Evolutionary conservation across 257 asterid genomes (phyloP).

Genomic region (Fraxinus excelsior): DNA sequence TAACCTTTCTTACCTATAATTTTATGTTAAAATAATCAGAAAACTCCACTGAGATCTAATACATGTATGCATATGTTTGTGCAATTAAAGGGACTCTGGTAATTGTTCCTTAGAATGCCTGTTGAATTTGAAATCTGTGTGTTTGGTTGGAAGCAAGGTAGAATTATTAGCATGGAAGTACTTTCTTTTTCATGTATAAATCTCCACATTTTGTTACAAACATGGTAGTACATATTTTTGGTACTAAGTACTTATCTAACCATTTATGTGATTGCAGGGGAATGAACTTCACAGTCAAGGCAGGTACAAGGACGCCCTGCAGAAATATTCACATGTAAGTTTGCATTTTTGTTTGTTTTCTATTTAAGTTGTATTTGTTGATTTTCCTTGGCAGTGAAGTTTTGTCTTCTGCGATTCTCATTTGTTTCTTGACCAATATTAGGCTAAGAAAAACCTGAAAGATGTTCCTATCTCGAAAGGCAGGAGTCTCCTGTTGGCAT

Average conservation of each 20-base stretch:
- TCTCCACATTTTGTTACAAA: neutral
- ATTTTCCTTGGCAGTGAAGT: neutral
- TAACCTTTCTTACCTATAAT: neutral
- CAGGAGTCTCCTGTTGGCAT: conserved; percentile 61
- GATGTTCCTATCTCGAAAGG: conserved; percentile 65
- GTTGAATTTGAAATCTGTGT: neutral
- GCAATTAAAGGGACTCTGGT: neutral
- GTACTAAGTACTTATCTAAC: conserved; percentile 11
- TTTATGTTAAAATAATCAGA: neutral
- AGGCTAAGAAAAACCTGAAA: conserved; percentile 91
- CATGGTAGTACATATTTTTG: neutral
- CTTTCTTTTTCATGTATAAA: neutral
- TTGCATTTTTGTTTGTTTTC: conserved; percentile 21
- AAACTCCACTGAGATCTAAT: neutral
- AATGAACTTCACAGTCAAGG: conserved; percentile 88
- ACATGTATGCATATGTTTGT: neutral
- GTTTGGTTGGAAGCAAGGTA: conserved; percentile 2
- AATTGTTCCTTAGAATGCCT: neutral
- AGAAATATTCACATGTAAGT: conserved; percentile 87
- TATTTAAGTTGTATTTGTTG: conserved; percentile 3
- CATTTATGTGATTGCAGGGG: conserved; percentile 59
- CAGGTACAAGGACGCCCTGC: conserved; percentile 61
- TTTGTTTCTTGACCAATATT: conserved; percentile 16
- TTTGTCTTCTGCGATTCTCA: conserved; percentile 21
- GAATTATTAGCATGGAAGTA: neutral